Evolutionary conservation across 1,284 basidiomycete genomes (phyloP).

Genomic region (Malassezia psittaci): DNA sequence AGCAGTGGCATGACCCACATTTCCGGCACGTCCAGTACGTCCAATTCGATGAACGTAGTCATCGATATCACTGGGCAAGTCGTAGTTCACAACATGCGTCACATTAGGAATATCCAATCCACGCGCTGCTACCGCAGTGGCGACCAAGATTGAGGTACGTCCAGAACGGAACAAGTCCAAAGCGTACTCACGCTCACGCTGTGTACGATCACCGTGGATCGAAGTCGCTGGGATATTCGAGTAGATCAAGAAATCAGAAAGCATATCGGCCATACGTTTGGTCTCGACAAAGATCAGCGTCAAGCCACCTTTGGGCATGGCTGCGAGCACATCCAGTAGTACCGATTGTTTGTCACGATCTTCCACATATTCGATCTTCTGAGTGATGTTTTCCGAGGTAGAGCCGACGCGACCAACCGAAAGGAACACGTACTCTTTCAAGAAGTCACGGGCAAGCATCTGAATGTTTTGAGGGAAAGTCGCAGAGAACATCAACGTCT

Average conservation of each 20-base stretch:
- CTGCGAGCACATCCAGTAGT: constrained; percentile 81
- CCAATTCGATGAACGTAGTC: constrained; percentile 56
- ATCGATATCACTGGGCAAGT: constrained; percentile 95
- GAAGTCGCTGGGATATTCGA: constrained; percentile 79
- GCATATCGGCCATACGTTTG: constrained; percentile 96
- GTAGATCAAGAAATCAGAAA: constrained; percentile 85
- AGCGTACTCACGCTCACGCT: constrained; percentile 92
- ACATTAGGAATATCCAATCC: constrained; percentile 99
- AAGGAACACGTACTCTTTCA: constrained; percentile 78
- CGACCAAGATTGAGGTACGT: constrained; percentile 89
- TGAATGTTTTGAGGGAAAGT: constrained; percentile 99
- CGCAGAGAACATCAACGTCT: constrained; percentile 99
- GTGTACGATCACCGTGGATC: constrained; percentile 94
- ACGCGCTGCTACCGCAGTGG: constrained; percentile 95
- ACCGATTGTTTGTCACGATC: constrained; percentile 94
- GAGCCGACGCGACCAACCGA: constrained; percentile 96
- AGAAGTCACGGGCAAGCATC: constrained; percentile 85
- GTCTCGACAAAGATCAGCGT: constrained; percentile 98
- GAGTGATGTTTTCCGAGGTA: constrained; percentile 98
- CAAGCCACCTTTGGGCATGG: constrained; percentile 63
- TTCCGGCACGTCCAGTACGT: constrained; percentile 97
- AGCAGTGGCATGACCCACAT: constrained; percentile 76
- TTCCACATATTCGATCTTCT: constrained; percentile 96
- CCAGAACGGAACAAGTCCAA: constrained; percentile 90
- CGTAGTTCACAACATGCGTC: constrained; percentile 96